These are phyloP conservation scores for Akebia trifoliata DNA, from an alignment of 164 flowering plant genomes.

Conservation along the genomic window DNA sequence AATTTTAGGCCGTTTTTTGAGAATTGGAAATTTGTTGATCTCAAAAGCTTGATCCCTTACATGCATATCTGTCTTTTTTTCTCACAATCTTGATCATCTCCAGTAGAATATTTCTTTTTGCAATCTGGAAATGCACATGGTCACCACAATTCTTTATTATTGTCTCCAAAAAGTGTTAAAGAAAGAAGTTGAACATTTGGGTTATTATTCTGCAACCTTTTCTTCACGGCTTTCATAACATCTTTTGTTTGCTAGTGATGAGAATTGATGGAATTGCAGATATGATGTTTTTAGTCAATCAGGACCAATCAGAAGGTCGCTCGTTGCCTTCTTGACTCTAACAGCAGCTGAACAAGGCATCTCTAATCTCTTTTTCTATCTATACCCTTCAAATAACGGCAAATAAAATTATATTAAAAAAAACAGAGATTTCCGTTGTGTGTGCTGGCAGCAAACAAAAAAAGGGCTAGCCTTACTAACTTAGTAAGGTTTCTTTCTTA, in stretches of 20 bases:
- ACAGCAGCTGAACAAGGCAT: constrained; percentile 53
- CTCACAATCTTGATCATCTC: constrained; percentile 71
- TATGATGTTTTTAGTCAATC: constrained; percentile 90
- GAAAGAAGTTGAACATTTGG: too few species aligned
- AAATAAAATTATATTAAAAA: too few species aligned
- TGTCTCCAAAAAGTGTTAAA: too few species aligned
- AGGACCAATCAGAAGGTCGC: constrained; percentile 84
- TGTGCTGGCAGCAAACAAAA: too few species aligned
- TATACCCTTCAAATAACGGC: background rate
- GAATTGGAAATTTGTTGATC: constrained; percentile 15
- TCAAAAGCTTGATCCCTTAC: too few species aligned
- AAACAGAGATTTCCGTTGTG: too few species aligned
- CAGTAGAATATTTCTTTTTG: constrained; percentile 43
- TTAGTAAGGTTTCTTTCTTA: too few species aligned
- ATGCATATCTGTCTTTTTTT: too few species aligned
- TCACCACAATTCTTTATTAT: too few species aligned
- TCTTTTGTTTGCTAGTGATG: constrained; percentile 79
- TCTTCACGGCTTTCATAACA: constrained; percentile 75
- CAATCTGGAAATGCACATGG: too few species aligned
- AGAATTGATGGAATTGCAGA: constrained; percentile 76
- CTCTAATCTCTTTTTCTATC: constrained; percentile 14
- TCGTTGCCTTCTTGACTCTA: constrained; percentile 85
- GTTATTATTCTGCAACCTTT: constrained; percentile 72
- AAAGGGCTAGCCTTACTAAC: too few species aligned
- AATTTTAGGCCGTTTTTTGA: constrained; percentile 20